Conservation (phyloP, 331 rosid species). For the Phaseolus coccineus region DNA sequence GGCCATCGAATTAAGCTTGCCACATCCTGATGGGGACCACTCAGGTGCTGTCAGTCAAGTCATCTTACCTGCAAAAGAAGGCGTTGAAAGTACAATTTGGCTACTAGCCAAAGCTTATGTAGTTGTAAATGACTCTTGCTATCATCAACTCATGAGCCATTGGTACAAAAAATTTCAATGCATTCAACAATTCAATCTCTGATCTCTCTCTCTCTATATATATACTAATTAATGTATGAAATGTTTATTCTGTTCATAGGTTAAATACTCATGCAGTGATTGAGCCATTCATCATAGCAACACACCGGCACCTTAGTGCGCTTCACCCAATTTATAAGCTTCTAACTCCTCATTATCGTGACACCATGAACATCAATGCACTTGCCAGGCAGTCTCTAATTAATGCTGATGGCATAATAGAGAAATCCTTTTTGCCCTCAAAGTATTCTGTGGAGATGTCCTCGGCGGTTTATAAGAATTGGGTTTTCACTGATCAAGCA, state of each 20-base stretch:
- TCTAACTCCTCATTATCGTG: slow-evolving; percentile 76
- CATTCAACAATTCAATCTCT: slow-evolving; percentile 7
- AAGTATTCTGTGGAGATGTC: slow-evolving; percentile 77
- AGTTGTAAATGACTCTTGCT: slow-evolving; percentile 73
- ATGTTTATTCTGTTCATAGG: slow-evolving; percentile 45
- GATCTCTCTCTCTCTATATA: background rate
- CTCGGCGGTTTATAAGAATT: slow-evolving; percentile 65
- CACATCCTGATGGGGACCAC: slow-evolving; percentile 67
- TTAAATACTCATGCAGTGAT: slow-evolving; percentile 79
- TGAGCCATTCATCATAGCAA: slow-evolving; percentile 85
- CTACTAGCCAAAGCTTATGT: slow-evolving; percentile 85
- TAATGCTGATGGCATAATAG: slow-evolving; percentile 73
- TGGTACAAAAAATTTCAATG: slow-evolving; percentile 53
- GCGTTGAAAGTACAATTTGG: slow-evolving; percentile 72
- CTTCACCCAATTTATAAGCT: slow-evolving; percentile 80
- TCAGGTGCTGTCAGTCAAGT: slow-evolving; percentile 59
- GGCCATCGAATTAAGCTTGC: slow-evolving; percentile 73
- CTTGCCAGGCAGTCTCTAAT: slow-evolving; percentile 69
- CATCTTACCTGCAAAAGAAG: slow-evolving; percentile 59
- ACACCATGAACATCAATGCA: slow-evolving; percentile 88
- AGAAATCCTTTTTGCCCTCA: slow-evolving; percentile 70
- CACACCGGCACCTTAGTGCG: slow-evolving; percentile 75
- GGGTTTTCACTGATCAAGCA: slow-evolving; percentile 84
- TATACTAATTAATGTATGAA: too few species aligned
- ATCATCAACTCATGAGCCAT: slow-evolving; percentile 86